Evolutionary conservation across 106 monocot species (phyloP), one percentile per base, ranked within the genome.

Genomic region (Acanthochlamys bracteata): DNA sequence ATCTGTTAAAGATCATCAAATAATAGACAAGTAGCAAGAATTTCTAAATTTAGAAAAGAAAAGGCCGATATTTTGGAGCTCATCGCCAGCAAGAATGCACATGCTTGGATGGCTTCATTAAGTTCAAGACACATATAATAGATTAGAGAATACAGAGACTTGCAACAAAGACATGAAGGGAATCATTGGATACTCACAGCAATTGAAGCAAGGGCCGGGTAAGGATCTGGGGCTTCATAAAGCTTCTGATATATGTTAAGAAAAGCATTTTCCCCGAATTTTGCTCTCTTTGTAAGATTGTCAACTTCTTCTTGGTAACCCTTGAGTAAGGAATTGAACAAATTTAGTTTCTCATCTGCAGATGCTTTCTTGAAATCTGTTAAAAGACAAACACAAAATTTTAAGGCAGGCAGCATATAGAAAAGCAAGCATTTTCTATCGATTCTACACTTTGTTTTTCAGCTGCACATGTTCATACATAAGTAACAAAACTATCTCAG

Each of bases 161-260:
- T 33, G 4, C 33, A 49, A 49, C 15, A 49, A 49, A 49, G 49
- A 49, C 15, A 14, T 14, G 49, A 49, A 17, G 49, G 9, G 9
- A 21, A 55, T 19, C 4, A 55, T 55, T 6, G n/a, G 20, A 25
- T 61, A 79, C 90, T 79, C 69, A 96, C 95, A 67, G 84, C 72
- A 73, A 80, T 71, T 55, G 90, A 90, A 61, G 90, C 70, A 83
- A 96, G 87, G 75, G 84, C 75, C 60, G 95, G 87, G 78, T 96
- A 96, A 41, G 95, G 95, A 79, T 96, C 95, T 60, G 95, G 95
- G 58, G 95, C 95, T 78, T 96, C 95, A 88, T 96, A 96, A 74
- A 96, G 79, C 74, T 90, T 96, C 76, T 96, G 95, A 55, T 96
- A 96, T 39, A 96, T 90, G 75, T 90, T 96, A 72, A 96, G 84